Evolutionary conservation across 2,329 filamentous ascomycete species (phyloP), one percentile per base, ranked within the genome.

Genomic region (Sarocladium kiliense): DNA sequence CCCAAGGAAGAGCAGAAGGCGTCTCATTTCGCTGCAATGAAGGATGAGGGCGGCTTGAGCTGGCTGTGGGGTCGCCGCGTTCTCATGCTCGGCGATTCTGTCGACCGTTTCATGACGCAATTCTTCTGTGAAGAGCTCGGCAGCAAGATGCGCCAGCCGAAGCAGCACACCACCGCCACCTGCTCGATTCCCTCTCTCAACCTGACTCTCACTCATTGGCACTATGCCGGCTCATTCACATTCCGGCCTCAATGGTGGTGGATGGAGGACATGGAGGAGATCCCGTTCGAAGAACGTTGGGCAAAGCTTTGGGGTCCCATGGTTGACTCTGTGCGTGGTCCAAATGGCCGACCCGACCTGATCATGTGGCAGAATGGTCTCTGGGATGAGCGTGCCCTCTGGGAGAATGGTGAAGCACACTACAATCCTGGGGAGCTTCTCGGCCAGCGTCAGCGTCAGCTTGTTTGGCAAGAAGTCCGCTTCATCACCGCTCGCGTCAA

Each of bases 211-310:
- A 34, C 36, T 36, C 50, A 53, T n/a, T 53, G 50, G 50, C 50
- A 53, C 21, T 53, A 53, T 19, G 50, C 50, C n/a, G 50, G 50
- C n/a, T 53, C 50, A 7, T 53, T 26, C 34, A 39, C 50, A 3
- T 53, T 25, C 21, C 32, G 50, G 18, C 50, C 50, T 3, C 19
- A 53, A 12, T 53, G 50, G 50, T 53, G 50, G 50, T 53, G 50
- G 50, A 53, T 53, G 50, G 30, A 53, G 36, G 50, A 53, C n/a
- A 53, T 53, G 50, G 11, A 53, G 21, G 50, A 39, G 34, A 53
- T 53, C 19, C 32, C 50, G 3, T 53, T 53, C 34, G 50, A 53
- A 27, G 50, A 53, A 12, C 50, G 50, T n/a, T 53, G 50, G 50
- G 34, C 36, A 4, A 53, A 30, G 19, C 50, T 53, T 19, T 53